phyloP scores from a whole-genome alignment of 441 rosid genomes.

The Corymbia calophylla region DNA sequence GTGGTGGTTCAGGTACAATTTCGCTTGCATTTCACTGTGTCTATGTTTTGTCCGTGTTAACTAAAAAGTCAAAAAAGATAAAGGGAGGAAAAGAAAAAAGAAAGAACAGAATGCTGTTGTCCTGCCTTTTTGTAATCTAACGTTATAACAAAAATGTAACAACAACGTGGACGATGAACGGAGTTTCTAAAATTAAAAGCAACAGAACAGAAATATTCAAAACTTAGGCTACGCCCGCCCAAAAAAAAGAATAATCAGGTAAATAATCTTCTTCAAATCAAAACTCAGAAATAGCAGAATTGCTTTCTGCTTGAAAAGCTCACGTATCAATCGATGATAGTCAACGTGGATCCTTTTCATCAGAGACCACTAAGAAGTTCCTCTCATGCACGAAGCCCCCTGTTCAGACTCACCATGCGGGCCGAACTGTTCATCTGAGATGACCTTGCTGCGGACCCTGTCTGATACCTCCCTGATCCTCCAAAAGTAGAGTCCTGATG shows the following conservation, averaged over 20 bases:
- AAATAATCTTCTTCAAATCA: not conserved
- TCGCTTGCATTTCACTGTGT: not conserved
- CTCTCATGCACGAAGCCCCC: slow-evolving; percentile 37
- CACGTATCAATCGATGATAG: not conserved
- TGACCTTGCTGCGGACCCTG: slow-evolving; percentile 27
- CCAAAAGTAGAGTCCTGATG: slow-evolving; percentile 16
- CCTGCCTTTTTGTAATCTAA: not conserved
- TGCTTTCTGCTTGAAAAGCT: not conserved
- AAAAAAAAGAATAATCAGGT: not conserved
- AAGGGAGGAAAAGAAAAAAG: not conserved
- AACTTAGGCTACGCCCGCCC: not conserved
- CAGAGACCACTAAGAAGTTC: not conserved
- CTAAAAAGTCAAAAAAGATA: not conserved
- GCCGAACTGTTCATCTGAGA: slow-evolving; percentile 52
- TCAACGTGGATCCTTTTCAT: not conserved
- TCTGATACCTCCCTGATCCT: slow-evolving; percentile 23
- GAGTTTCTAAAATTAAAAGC: not conserved
- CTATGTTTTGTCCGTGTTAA: not conserved
- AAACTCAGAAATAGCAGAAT: not conserved
- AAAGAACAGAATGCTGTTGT: not conserved
- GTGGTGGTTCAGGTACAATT: not conserved
- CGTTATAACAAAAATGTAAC: not conserved
- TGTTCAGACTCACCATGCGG: slow-evolving; percentile 72
- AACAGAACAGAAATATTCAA: not conserved
- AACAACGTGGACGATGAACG: not conserved